These are phyloP conservation scores for Carex scoparia DNA, from an alignment of 176 grass and related monocot genomes.

Conservation along the genomic window DNA sequence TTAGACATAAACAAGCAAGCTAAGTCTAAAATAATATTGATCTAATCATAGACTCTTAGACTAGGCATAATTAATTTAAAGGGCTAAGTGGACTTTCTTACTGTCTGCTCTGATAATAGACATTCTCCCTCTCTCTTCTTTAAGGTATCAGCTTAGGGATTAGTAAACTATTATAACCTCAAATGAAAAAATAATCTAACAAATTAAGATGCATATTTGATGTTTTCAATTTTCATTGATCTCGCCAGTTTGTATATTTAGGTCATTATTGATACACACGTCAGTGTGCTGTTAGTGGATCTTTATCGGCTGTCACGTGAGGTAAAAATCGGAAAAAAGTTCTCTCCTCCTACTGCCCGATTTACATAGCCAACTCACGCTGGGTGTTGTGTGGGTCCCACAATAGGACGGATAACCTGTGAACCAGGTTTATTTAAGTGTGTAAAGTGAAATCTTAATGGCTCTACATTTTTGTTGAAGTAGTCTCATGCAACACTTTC, in stretches of 20 bases:
- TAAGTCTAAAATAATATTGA: background rate
- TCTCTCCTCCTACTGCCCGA: constrained; percentile 9
- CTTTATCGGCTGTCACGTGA: constrained; percentile 43
- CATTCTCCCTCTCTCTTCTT: constrained; percentile 37
- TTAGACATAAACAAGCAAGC: background rate
- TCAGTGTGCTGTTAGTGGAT: background rate
- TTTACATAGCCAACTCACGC: constrained; percentile 67
- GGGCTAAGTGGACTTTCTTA: constrained; percentile 3
- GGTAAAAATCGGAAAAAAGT: background rate
- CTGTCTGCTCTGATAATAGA: constrained; percentile 20
- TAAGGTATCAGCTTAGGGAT: constrained; percentile 70
- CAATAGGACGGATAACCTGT: constrained; percentile 6
- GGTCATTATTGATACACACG: background rate
- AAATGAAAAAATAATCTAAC: constrained; percentile 7
- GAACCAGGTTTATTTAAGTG: constrained; percentile 14
- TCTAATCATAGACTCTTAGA: constrained; percentile 4
- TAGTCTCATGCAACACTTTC: background rate
- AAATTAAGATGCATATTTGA: constrained; percentile 28
- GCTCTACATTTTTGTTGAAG: background rate
- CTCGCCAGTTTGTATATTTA: background rate
- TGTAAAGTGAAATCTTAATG: constrained; percentile 1
- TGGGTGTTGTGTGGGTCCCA: background rate
- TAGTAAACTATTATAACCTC: constrained; percentile 38
- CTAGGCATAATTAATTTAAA: constrained; percentile 4
- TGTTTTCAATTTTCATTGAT: constrained; percentile 31